These are phyloP conservation scores for Colletotrichum sp. DNA, from an alignment of 2,329 filamentous ascomycete genomes.

Conservation along the genomic window DNA sequence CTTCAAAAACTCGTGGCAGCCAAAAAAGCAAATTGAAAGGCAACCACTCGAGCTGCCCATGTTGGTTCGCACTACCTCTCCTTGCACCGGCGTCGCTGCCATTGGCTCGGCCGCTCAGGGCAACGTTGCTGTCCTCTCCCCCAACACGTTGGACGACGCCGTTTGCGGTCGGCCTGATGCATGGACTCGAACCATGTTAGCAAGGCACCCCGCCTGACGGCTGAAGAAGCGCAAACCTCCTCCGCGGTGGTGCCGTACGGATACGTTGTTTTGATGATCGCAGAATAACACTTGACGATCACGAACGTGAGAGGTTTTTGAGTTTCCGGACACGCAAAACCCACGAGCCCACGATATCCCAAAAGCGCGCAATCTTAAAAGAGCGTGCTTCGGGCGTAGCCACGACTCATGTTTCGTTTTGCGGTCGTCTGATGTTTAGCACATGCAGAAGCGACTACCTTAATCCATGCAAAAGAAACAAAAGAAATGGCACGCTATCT, in stretches of 20 bases:
- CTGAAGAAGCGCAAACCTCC: background rate
- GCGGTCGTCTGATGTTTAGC: background rate
- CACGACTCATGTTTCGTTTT: background rate
- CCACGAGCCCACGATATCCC: background rate
- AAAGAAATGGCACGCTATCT: background rate
- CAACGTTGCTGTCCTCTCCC: background rate
- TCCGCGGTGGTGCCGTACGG: background rate
- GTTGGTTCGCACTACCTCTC: background rate
- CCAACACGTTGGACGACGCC: background rate
- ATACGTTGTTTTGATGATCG: background rate
- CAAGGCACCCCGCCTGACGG: background rate
- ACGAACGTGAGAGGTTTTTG: background rate
- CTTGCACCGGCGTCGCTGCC: background rate
- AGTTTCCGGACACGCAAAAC: background rate
- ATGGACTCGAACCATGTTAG: background rate
- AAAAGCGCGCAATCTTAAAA: background rate
- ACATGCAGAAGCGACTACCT: background rate
- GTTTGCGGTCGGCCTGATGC: slow-evolving; percentile 1
- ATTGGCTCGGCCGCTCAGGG: background rate
- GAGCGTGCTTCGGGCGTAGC: background rate
- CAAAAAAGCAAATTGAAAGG: background rate
- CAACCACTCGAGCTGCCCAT: background rate
- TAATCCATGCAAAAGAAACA: background rate
- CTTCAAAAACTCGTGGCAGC: slow-evolving; percentile 3
- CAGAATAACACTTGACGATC: background rate